phyloP scores from a whole-genome alignment of 345 rosid genomes.

The Eucalyptus leucophloia region DNA sequence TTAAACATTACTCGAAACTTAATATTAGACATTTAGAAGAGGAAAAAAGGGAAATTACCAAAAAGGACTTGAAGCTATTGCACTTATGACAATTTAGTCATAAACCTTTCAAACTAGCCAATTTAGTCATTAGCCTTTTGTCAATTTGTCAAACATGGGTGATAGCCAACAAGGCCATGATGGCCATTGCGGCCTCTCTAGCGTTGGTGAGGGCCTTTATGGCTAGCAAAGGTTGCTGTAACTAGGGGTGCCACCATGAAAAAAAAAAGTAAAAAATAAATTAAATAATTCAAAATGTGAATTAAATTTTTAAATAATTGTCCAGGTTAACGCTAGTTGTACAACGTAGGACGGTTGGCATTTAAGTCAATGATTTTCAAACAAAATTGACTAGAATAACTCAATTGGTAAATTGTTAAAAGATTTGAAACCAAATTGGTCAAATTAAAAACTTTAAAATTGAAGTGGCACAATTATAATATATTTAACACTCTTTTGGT shows the following conservation, averaged over 20 bases:
- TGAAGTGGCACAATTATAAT: neutral
- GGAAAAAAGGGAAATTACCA: neutral
- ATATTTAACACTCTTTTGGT: neutral
- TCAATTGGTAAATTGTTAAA: neutral
- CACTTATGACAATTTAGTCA: neutral
- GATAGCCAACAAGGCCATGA: no score
- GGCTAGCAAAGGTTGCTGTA: no score
- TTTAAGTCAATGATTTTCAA: neutral
- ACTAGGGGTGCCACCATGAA: no score
- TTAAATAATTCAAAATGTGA: no score
- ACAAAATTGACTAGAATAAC: neutral
- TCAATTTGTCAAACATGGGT: no score
- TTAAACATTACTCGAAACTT: no score
- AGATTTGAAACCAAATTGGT: neutral
- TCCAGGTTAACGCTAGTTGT: accelerated
- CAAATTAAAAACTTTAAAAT: neutral
- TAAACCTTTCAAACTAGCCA: neutral
- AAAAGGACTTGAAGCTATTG: neutral
- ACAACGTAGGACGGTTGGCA: accelerated
- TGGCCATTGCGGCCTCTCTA: no score
- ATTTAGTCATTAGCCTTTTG: neutral
- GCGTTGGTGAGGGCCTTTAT: accelerated
- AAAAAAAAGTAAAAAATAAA: no score
- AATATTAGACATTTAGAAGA: neutral
- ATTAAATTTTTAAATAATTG: neutral